These are phyloP conservation scores for Fusarium brevicatenulatum DNA, from an alignment of 2,329 filamentous ascomycete species.

Conservation along the genomic window DNA sequence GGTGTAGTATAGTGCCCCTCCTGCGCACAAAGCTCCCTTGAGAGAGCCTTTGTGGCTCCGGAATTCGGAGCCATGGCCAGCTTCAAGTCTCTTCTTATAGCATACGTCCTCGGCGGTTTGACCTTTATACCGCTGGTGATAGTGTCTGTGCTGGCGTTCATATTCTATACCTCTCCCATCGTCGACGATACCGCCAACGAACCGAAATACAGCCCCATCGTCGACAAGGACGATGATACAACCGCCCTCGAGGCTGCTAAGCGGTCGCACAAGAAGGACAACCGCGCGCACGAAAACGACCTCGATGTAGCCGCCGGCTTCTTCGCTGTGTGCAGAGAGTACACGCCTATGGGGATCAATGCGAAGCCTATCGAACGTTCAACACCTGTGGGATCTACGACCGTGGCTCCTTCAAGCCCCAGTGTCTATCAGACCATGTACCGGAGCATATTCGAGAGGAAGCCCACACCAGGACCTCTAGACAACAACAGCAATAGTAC, in stretches of 20 bases:
- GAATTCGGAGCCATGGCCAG: conserved; percentile 56
- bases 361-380: conserved; percentile 89
- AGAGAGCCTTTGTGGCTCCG: conserved; percentile 32
- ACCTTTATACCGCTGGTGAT: conserved; percentile 85
- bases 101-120: conserved; percentile 87
- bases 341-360: conserved; percentile 90
- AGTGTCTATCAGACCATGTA: conserved; percentile 99
- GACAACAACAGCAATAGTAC: conserved; percentile 59
- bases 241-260: conserved; percentile 70
- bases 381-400: conserved; percentile 79
- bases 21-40: conserved; percentile 24
- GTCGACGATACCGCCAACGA: conserved; percentile 53
- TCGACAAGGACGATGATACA: conserved; percentile 72
- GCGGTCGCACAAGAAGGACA: conserved; percentile 68
- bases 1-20: conserved; percentile 31
- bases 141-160: conserved; percentile 68
- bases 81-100: conserved; percentile 70
- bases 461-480: conserved; percentile 59
- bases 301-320: conserved; percentile 88
- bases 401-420: conserved; percentile 81
- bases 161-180: conserved; percentile 73
- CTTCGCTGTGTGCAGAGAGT: conserved; percentile 95
- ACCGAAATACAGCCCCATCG: conserved; percentile 53
- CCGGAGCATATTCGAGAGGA: conserved; percentile 91
- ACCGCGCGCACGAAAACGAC: conserved; percentile 66